Percentiles rank a stretch among this genome's conserved stretches.
These are phyloP conservation scores for Aspergillus proliferans DNA, from an alignment of 2,329 filamentous ascomycete species.

Conservation along the genomic window DNA sequence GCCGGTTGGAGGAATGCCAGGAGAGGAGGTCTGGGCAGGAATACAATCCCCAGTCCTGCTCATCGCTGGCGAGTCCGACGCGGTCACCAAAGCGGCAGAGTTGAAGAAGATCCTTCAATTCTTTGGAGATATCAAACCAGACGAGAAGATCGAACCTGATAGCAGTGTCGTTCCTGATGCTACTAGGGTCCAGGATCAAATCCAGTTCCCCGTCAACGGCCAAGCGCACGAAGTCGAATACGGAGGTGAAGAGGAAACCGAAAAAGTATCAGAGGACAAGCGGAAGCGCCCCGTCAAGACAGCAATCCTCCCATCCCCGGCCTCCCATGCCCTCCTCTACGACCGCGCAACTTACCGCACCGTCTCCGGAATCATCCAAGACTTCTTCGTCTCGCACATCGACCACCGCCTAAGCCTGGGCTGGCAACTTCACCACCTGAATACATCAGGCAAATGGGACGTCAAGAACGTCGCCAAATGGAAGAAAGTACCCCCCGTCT, in stretches of 20 bases:
- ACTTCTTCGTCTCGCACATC: conserved; percentile 69
- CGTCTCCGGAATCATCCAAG: conserved; percentile 72
- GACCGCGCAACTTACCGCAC: conserved; percentile 67
- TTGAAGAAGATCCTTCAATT: conserved; percentile 58
- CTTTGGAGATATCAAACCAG: conserved; percentile 25
- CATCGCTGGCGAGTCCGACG: conserved; percentile 70
- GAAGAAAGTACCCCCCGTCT: conserved; percentile 73
- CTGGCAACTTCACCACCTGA: conserved; percentile 87
- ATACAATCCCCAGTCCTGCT: conserved; percentile 70
- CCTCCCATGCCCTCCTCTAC: conserved; percentile 79
- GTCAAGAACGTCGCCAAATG: conserved; percentile 94
- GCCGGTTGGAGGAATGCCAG: conserved; percentile 60
- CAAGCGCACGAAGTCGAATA: conserved; percentile 23
- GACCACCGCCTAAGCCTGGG: conserved; percentile 72
- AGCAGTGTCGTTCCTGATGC: conserved; percentile 26
- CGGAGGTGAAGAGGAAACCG: conserved; percentile 16
- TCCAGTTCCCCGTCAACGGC: conserved; percentile 7
- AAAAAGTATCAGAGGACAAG: conserved; percentile 17
- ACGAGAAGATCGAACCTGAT: conserved; percentile 20
- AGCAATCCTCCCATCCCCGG: conserved; percentile 66
- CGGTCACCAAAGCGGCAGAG: conserved; percentile 65
- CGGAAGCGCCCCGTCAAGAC: conserved; percentile 57
- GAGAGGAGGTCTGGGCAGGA: conserved; percentile 63
- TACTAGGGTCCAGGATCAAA: conserved; percentile 21
- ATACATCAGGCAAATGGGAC: conserved; percentile 91